Evolutionary conservation across 2,329 filamentous ascomycete species (phyloP).

Genomic region (Fusarium verrucosum): DNA sequence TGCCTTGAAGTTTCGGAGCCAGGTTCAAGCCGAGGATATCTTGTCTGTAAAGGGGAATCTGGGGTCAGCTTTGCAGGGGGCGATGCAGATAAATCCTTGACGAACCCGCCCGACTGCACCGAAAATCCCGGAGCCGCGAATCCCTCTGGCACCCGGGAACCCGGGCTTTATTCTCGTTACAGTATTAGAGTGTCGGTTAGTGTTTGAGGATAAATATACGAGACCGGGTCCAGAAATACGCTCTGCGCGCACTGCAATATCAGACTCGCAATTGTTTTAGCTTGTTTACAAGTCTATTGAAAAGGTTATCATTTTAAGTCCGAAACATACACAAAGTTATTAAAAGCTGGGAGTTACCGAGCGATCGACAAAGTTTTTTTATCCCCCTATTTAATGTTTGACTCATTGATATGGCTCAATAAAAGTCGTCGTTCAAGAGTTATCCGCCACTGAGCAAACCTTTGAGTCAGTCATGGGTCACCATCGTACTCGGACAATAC

Average conservation of each 20-base stretch:
- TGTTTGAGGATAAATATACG: not conserved
- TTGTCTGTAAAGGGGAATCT: conserved; percentile 21
- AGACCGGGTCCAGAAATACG: not conserved
- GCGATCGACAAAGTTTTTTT: conserved; percentile 7
- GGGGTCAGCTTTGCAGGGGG: conserved; percentile 20
- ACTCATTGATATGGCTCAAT: conserved; percentile 1
- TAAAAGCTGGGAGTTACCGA: not conserved
- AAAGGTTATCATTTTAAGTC: not conserved
- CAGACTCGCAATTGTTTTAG: conserved; percentile 22
- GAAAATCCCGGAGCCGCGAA: conserved; percentile 23
- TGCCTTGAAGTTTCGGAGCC: conserved; percentile 1
- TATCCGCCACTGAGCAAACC: conserved; percentile 32
- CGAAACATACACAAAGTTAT: conserved; percentile 3
- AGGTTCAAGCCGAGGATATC: conserved; percentile 24
- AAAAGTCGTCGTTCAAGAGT: not conserved
- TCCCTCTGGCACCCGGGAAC: not conserved
- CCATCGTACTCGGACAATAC: conserved; percentile 6
- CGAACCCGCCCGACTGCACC: not conserved
- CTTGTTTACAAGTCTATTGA: conserved; percentile 19
- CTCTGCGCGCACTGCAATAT: not conserved
- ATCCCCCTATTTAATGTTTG: not conserved
- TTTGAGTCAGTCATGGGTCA: conserved; percentile 29
- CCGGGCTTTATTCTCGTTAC: not conserved
- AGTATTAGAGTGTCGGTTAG: too few species aligned
- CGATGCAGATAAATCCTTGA: not conserved